Conservation (phyloP, 1,284 basidiomycete species). For the Golubevia sp. region DNA sequence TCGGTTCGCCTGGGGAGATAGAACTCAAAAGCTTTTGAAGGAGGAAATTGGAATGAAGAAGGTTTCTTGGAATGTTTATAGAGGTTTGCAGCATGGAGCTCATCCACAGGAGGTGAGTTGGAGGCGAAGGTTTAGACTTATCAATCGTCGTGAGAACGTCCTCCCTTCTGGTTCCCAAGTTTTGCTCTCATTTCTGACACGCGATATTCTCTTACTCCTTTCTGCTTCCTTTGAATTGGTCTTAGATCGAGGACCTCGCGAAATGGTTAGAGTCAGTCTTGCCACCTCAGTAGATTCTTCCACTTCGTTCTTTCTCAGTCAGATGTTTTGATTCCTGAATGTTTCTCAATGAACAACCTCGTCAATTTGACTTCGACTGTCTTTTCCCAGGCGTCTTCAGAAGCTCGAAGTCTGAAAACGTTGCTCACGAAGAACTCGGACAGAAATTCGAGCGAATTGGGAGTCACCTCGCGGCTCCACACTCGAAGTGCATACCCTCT, state of each 20-base stretch:
- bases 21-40: constrained; percentile 28
- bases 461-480: no score
- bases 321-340: no score
- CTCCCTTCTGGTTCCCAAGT: constrained; percentile 11
- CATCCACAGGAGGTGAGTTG: constrained; percentile 40
- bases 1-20: constrained; percentile 36
- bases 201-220: background rate
- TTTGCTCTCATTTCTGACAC: constrained; percentile 17
- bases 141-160: constrained; percentile 7
- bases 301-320: no score
- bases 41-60: constrained; percentile 11
- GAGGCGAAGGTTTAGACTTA: background rate
- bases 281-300: no score
- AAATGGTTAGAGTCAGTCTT: constrained; percentile 38
- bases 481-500: no score
- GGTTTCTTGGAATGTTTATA: constrained; percentile 41
- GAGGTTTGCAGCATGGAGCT: constrained; percentile 52
- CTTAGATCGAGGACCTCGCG: constrained; percentile 37
- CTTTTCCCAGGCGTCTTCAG: no score
- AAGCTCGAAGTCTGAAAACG: no score
- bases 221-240: background rate
- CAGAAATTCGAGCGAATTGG: no score
- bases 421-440: no score
- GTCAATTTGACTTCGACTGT: no score
- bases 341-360: no score